Evolutionary conservation across 129 eudicot species (phyloP).

Genomic region (Helianthus tuberosus): DNA sequence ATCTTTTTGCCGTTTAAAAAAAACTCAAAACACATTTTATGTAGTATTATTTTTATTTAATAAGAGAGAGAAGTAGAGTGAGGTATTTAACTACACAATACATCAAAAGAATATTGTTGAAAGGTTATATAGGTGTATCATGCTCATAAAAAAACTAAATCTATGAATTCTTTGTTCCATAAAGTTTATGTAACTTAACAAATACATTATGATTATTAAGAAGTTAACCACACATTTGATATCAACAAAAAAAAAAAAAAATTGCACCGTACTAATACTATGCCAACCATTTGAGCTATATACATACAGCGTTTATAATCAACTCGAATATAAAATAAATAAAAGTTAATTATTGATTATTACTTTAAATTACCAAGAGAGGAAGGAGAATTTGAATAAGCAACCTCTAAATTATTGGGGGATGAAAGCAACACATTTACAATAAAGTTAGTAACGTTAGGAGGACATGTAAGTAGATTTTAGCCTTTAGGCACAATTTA

Average conservation of each 20-base stretch:
- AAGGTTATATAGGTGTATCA: not conserved
- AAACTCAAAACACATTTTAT: too few species aligned
- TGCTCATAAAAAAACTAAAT: not conserved
- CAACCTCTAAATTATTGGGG: conserved; percentile 18
- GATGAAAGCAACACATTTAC: conserved; percentile 8
- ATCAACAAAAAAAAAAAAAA: too few species aligned
- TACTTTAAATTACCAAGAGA: not conserved
- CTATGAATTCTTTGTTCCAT: too few species aligned
- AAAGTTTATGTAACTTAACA: too few species aligned
- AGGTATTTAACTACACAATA: too few species aligned
- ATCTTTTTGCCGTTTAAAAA: too few species aligned
- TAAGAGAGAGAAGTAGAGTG: too few species aligned
- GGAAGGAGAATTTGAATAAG: conserved; percentile 32
- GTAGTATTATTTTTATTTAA: too few species aligned
- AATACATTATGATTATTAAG: not conserved
- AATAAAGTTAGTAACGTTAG: conserved; percentile 18
- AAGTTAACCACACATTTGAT: not conserved
- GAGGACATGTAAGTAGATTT: not conserved
- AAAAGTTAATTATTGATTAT: not conserved
- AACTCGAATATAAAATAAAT: not conserved
- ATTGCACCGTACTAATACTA: too few species aligned
- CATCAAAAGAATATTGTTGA: too few species aligned
- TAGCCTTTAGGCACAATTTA: conserved; percentile 7
- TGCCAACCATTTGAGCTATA: not conserved
- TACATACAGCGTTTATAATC: not conserved